These are phyloP conservation scores for Neurospora sp. DNA, from an alignment of 495 filamentous ascomycete genomes.

Conservation along the genomic window DNA sequence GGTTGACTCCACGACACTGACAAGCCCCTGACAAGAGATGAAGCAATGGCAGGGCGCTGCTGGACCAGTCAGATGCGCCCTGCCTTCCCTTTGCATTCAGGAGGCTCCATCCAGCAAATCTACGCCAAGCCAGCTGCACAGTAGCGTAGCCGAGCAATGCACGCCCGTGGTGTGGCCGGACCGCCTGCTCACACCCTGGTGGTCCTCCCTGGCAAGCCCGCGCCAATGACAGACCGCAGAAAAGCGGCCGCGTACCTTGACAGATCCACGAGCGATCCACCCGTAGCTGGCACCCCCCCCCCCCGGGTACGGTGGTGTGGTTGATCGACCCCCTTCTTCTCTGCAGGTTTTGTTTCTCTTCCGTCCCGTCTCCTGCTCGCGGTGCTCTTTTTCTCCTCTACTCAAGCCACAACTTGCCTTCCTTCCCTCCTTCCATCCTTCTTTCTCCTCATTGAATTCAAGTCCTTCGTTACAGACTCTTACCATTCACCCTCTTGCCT, in stretches of 20 bases:
- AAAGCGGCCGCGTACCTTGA: neutral
- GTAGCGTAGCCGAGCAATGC: neutral
- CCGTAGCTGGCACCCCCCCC: neutral
- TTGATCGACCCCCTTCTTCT: neutral
- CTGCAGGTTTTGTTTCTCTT: neutral
- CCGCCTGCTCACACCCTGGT: neutral
- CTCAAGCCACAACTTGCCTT: neutral
- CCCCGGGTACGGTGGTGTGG: neutral
- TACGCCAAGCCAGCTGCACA: neutral
- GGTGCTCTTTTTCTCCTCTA: neutral
- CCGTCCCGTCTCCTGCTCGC: neutral
- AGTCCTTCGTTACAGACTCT: neutral
- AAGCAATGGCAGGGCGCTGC: neutral
- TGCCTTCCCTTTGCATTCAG: neutral
- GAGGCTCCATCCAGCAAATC: neutral
- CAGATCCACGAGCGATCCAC: neutral
- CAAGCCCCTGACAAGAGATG: neutral
- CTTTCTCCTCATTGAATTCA: neutral
- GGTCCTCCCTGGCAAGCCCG: neutral
- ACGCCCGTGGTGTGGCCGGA: neutral
- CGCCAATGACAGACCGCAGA: neutral
- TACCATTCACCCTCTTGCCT: neutral
- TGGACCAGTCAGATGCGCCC: neutral
- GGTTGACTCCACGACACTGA: neutral
- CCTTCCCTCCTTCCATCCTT: neutral